Evolutionary conservation across 108 stramenopile species (phyloP).

Genomic region (Epithemia pelagica): DNA sequence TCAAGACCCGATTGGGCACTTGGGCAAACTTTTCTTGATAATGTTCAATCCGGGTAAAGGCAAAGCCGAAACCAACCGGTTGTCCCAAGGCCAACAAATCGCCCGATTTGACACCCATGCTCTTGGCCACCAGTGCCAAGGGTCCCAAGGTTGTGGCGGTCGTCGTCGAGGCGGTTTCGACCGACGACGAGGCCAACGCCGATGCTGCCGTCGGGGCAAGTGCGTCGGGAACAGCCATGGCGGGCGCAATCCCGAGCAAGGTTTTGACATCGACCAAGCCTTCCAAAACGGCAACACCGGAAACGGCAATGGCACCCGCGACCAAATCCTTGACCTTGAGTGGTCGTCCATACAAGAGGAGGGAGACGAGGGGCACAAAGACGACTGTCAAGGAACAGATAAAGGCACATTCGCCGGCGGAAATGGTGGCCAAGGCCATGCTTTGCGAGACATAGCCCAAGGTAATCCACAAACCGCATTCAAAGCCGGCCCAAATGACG

Average conservation of each 20-base stretch:
- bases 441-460: constrained; percentile 33
- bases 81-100: constrained; percentile 41
- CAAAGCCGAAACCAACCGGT: constrained; percentile 60
- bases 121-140: constrained; percentile 26
- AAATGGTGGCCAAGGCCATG: constrained; percentile 21
- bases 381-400: constrained; percentile 66
- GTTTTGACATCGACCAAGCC: constrained; percentile 17
- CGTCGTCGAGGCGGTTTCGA: constrained; percentile 9
- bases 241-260: constrained; percentile 39
- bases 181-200: constrained; percentile 4
- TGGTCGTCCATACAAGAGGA: constrained; percentile 26
- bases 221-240: constrained; percentile 18
- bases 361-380: constrained; percentile 45
- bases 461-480: constrained; percentile 31
- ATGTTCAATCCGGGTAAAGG: constrained; percentile 46
- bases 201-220: background rate
- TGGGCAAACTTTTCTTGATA: constrained; percentile 25
- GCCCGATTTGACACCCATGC: constrained; percentile 25
- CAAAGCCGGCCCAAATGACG: constrained; percentile 28
- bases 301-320: constrained; percentile 35
- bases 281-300: constrained; percentile 56
- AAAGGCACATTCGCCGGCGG: constrained; percentile 43
- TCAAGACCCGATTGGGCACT: constrained; percentile 29
- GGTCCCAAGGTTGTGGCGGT: constrained; percentile 17
- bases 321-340: constrained; percentile 13